Evolutionary conservation across 805 yeast species (phyloP).

Genomic region (Wickerhamiella galacta): DNA sequence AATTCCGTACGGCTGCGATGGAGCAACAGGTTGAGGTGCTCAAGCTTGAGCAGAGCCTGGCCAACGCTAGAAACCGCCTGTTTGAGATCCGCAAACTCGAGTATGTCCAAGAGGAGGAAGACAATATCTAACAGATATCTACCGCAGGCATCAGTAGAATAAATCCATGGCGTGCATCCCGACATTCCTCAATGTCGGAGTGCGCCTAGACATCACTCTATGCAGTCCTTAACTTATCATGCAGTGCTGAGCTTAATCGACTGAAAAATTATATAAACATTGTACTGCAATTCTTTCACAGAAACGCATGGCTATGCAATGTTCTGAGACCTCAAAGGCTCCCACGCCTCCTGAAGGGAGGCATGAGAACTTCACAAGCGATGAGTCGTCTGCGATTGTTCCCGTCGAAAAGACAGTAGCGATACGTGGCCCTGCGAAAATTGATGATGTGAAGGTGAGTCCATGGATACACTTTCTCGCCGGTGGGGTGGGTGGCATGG

Average conservation of each 20-base stretch:
- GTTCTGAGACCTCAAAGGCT: too few relatives aligned
- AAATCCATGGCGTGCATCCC: neutral
- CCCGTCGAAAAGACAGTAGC: conserved; percentile 16
- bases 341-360: conserved; percentile 3
- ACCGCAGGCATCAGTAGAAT: neutral
- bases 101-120: conserved; percentile 51
- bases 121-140: conserved; percentile 18
- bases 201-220: neutral
- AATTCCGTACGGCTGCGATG: conserved; percentile 75
- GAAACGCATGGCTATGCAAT: too few relatives aligned
- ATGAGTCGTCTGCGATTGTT: conserved; percentile 11
- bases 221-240: too few relatives aligned
- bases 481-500: conserved; percentile 78
- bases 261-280: too few relatives aligned
- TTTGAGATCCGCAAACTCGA: conserved; percentile 74
- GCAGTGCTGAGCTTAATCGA: too few relatives aligned
- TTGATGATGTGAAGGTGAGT: conserved; percentile 18
- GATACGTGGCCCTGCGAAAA: conserved; percentile 5
- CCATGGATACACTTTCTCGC: conserved; percentile 36
- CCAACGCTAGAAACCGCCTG: conserved; percentile 56
- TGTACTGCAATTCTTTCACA: too few relatives aligned
- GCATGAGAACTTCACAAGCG: conserved; percentile 12
- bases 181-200: neutral
- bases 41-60: conserved; percentile 59
- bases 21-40: conserved; percentile 84